Evolutionary conservation across 768 basidiomycete genomes (phyloP).

Genomic region (Boletus sensibilis): DNA sequence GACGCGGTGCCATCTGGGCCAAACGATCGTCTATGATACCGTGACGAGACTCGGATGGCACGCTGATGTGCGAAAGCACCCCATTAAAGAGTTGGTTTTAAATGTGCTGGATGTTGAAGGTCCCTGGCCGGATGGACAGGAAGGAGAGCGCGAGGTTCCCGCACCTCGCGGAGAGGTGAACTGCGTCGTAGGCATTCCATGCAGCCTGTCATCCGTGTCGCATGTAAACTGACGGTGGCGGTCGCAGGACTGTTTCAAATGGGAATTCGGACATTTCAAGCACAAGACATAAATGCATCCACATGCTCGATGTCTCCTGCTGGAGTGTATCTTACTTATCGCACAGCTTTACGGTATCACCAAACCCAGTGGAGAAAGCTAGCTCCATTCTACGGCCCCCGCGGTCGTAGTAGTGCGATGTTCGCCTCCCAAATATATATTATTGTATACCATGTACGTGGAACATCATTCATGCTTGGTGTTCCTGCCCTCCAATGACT

Average conservation of each 20-base stretch:
- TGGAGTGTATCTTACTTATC: neutral
- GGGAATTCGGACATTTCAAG: constrained; percentile 63
- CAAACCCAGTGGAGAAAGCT: neutral
- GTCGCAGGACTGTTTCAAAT: constrained; percentile 70
- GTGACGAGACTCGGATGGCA: constrained; percentile 61
- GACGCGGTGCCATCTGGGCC: constrained; percentile 61
- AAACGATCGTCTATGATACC: constrained; percentile 65
- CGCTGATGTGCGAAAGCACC: constrained; percentile 54
- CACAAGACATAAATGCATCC: constrained; percentile 1
- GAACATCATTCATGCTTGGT: constrained; percentile 14
- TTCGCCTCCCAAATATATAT: neutral
- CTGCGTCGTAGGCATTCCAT: constrained; percentile 50
- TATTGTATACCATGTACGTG: constrained; percentile 7
- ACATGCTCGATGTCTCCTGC: neutral
- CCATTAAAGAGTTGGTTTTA: constrained; percentile 53
- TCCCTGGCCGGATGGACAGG: constrained; percentile 38
- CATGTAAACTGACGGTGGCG: neutral
- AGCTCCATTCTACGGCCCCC: neutral
- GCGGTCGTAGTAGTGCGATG: constrained; percentile 1
- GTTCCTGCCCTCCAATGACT: constrained; percentile 67
- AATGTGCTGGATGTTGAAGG: constrained; percentile 50
- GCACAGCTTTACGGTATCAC: constrained; percentile 2
- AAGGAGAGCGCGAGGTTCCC: constrained; percentile 50
- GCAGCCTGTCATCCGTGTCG: neutral
- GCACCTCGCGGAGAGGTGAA: constrained; percentile 57